A percentile compares a stretch with the other conserved stretches of the same genome.
These are phyloP conservation scores for Puccinellia tenuiflora DNA, from an alignment of 176 grass and related monocot genomes.

Conservation along the genomic window DNA sequence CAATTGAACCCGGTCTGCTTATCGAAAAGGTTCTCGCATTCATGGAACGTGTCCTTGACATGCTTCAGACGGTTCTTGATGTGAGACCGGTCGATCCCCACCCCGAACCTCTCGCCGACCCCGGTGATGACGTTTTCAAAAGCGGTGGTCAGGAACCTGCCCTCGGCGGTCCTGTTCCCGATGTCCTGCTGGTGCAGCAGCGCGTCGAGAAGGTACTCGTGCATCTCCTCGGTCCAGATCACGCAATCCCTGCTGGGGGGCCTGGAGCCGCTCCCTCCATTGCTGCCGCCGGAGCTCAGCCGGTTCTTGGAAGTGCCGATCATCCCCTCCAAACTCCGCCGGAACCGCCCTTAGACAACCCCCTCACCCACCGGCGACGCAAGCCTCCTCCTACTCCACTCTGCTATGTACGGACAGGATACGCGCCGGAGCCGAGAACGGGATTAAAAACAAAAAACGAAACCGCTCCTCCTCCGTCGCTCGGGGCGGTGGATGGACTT, in stretches of 20 bases:
- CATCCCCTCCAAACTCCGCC: constrained; percentile 2
- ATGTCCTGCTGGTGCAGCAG: constrained; percentile 37
- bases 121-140: constrained; percentile 37
- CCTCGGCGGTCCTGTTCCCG: constrained; percentile 38
- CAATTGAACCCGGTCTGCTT: constrained; percentile 31
- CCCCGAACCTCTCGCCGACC: constrained; percentile 33
- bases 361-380: not conserved
- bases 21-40: constrained; percentile 32
- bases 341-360: not conserved
- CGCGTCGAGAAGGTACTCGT: constrained; percentile 32
- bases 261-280: constrained; percentile 5
- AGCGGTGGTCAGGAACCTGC: constrained; percentile 15
- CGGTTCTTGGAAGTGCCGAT: not conserved
- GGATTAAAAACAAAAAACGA: not conserved
- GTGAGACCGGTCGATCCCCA: constrained; percentile 27
- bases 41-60: constrained; percentile 41
- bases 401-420: not conserved
- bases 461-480: not conserved
- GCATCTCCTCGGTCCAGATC: constrained; percentile 45
- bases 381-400: not conserved
- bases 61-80: constrained; percentile 51
- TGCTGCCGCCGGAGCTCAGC: not conserved
- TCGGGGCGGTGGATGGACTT: not conserved
- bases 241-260: not conserved
- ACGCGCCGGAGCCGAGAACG: not conserved